phyloP scores from a whole-genome alignment of 768 basidiomycete genomes.

The Mycena crocata region DNA sequence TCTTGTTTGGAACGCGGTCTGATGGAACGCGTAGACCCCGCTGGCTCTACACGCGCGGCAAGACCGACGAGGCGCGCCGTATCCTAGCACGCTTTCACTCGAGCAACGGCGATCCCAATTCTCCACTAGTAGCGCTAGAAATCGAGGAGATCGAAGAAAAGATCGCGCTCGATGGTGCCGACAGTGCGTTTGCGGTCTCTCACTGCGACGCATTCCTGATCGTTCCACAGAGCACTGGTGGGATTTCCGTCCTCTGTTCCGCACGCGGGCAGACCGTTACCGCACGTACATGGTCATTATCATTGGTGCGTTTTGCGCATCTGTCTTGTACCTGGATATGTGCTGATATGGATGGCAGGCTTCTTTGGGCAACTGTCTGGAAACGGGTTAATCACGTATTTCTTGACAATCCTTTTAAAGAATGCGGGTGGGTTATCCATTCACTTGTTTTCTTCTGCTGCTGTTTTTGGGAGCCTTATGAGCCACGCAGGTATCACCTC shows the following conservation, averaged over 20 bases:
- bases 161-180: constrained; percentile 57
- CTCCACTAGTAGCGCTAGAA: constrained; percentile 63
- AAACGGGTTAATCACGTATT: constrained; percentile 63
- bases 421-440: constrained; percentile 37
- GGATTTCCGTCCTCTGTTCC: constrained; percentile 66
- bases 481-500: constrained; percentile 51
- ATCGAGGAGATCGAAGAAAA: constrained; percentile 66
- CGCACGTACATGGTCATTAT: constrained; percentile 63
- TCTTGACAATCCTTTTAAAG: constrained; percentile 57
- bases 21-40: constrained; percentile 50
- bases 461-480: neutral
- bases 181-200: constrained; percentile 47
- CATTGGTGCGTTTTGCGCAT: constrained; percentile 47
- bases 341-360: constrained; percentile 10
- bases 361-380: constrained; percentile 59
- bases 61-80: constrained; percentile 51
- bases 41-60: constrained; percentile 64
- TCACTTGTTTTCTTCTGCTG: neutral
- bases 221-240: constrained; percentile 56
- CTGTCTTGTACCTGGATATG: neutral
- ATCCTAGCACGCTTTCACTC: constrained; percentile 64
- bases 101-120: constrained; percentile 55
- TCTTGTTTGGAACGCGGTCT: neutral
- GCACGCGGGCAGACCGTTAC: constrained; percentile 57
- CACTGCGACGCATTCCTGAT: neutral